phyloP scores from a whole-genome alignment of 805 yeast species.

The Teunomyces pallodes region DNA sequence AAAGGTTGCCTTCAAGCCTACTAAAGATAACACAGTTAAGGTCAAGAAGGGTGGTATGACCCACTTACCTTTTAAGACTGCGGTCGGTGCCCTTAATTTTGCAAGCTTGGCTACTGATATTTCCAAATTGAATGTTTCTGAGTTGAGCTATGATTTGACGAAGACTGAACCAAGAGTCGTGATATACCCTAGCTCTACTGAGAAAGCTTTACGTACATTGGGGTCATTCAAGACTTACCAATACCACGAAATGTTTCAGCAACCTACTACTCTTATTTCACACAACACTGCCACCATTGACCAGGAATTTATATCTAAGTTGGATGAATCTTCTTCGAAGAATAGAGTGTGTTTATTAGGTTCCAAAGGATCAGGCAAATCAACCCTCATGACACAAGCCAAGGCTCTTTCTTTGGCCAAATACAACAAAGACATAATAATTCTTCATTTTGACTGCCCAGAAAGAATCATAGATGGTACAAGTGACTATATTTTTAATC shows the following conservation, averaged over 20 bases:
- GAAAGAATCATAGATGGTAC: conserved; percentile 67
- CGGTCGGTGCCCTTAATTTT: conserved; percentile 31
- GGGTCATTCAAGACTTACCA: conserved; percentile 71
- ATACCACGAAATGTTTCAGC: conserved; percentile 60
- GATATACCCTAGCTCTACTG: conserved; percentile 39
- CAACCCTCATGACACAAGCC: conserved; percentile 67
- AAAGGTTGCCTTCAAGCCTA: conserved; percentile 19
- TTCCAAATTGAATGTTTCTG: conserved; percentile 12
- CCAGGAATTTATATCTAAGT: conserved; percentile 35
- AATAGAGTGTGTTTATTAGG: conserved; percentile 64
- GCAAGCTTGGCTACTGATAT: conserved; percentile 31
- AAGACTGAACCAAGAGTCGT: conserved; percentile 17
- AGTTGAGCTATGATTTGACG: conserved; percentile 10
- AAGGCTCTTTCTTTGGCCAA: conserved; percentile 51
- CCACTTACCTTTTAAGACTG: conserved; percentile 37
- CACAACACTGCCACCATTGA: conserved; percentile 43
- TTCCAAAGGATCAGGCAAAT: conserved; percentile 75
- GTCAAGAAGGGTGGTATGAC: conserved; percentile 42
- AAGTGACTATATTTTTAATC: conserved; percentile 60
- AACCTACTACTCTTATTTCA: conserved; percentile 60
- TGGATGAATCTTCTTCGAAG: conserved; percentile 28
- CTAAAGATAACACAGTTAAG: conserved; percentile 16
- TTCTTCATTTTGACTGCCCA: conserved; percentile 66
- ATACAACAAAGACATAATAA: conserved; percentile 35
- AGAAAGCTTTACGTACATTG: conserved; percentile 45